Evolutionary conservation across 2,329 filamentous ascomycete species (phyloP), one percentile per base, ranked within the genome.

Genomic region (Cladorrhinum sp.): DNA sequence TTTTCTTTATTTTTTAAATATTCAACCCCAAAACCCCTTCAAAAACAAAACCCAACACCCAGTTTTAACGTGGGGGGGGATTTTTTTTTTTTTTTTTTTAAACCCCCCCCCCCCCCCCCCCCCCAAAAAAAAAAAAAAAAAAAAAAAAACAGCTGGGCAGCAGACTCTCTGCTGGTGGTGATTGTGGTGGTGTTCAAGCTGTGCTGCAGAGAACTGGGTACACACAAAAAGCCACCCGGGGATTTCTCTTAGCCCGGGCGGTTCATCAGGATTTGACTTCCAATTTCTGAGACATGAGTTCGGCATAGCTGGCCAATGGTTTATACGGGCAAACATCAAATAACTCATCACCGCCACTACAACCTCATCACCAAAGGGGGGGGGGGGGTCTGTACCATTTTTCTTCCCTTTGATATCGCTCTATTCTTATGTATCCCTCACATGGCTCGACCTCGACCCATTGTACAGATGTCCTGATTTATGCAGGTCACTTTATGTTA

Each of bases 201-300:
- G 41, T 3, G 18, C 41, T 18, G 41, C n/a, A 45, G 41, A 22
- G 41, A 12, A 22, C 8, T 45, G 41, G 41, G 41, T 8, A 36
- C 41, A 45, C 41, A 20, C 41, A 16, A 5, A 55, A 55, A 55
- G 52, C 52, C 52, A 55, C 32, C n/a, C 32, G 52, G 52, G 52
- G 22, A 36, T 20, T 55, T 55, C 38, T 38, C 20, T 12, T 25
- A n/a, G 20, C 32, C 52, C 20, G 52, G 52, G 27, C 7, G 18
- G 41, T 20, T 45, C 18, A 22, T 45, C 41, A 45, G 41, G 41
- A 10, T 45, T 45, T 45, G 3, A 9, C 10, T 45, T 45, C 4
- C 8, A 7, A 18, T 7, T 12, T 45, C 41, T 45, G 41, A 45
- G 41, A 45, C 41, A 45, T 45, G n/a, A 20, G 16, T 45, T 22